phyloP scores from a whole-genome alignment of 805 yeast genomes.

The Pichia heedii region DNA sequence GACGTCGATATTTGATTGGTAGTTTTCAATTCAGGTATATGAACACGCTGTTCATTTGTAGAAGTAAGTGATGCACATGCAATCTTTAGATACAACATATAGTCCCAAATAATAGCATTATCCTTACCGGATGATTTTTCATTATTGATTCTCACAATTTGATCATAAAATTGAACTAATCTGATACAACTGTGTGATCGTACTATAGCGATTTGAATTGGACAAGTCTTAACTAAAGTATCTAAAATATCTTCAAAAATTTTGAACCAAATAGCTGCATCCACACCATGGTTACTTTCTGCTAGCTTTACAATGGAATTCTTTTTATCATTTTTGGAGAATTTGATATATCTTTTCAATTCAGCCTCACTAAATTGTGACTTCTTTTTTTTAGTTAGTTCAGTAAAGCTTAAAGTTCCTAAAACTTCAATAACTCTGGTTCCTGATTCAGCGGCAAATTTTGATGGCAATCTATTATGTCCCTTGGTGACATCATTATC shows the following conservation, averaged over 20 bases:
- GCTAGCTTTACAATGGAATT: slow-evolving; percentile 71
- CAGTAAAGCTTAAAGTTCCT: slow-evolving; percentile 60
- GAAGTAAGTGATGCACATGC: slow-evolving; percentile 89
- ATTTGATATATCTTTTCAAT: slow-evolving; percentile 54
- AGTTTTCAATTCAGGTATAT: slow-evolving; percentile 28
- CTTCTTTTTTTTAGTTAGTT: slow-evolving; percentile 44
- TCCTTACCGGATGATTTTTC: slow-evolving; percentile 20
- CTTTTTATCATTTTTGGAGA: slow-evolving; percentile 47
- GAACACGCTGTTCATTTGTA: slow-evolving; percentile 76
- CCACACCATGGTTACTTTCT: slow-evolving; percentile 89
- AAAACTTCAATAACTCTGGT: slow-evolving; percentile 68
- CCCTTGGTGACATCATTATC: slow-evolving; percentile 15
- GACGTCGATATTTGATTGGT: slow-evolving; percentile 9
- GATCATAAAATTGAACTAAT: slow-evolving; percentile 75
- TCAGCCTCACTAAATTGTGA: slow-evolving; percentile 66
- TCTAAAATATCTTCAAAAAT: slow-evolving; percentile 69
- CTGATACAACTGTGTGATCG: slow-evolving; percentile 85
- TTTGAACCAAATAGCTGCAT: slow-evolving; percentile 93
- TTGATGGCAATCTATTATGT: slow-evolving; percentile 54
- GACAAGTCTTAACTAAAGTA: slow-evolving; percentile 69
- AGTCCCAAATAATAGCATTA: slow-evolving; percentile 27
- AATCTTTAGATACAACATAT: slow-evolving; percentile 70
- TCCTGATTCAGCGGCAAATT: slow-evolving; percentile 72
- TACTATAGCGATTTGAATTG: slow-evolving; percentile 88
- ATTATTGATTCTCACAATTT: slow-evolving; percentile 47